A percentile compares a stretch with the other conserved stretches of the same genome.
phyloP scores from a whole-genome alignment of 1,284 basidiomycete species.

The Apiotrichum montevideense region DNA sequence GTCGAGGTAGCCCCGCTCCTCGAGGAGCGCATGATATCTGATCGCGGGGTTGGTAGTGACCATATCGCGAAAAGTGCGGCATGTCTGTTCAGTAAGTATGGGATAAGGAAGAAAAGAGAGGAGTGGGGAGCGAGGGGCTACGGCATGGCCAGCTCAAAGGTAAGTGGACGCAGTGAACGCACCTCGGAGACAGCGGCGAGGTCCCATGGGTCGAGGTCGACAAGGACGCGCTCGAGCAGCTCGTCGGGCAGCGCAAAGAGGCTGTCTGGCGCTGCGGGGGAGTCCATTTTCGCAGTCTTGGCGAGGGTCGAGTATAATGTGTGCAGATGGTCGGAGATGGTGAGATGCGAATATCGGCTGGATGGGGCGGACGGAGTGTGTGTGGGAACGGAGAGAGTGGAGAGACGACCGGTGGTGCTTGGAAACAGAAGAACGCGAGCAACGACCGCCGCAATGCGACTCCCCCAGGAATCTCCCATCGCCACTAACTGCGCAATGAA shows the following conservation, averaged over 20 bases:
- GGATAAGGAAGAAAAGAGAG: background rate
- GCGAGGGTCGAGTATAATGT: no score
- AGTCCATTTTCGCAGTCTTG: background rate
- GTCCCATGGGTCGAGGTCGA: constrained; percentile 17
- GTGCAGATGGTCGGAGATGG: no score
- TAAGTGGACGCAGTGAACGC: constrained; percentile 12
- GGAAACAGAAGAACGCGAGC: no score
- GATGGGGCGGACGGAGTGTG: no score
- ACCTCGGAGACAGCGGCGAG: constrained; percentile 22
- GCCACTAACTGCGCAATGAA: no score
- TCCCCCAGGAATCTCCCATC: no score
- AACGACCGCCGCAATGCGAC: no score
- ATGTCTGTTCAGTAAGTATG: constrained; percentile 11
- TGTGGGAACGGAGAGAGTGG: no score
- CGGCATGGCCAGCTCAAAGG: background rate
- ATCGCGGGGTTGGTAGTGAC: constrained; percentile 15
- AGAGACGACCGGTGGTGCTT: no score
- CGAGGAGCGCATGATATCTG: constrained; percentile 25
- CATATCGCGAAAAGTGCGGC: background rate
- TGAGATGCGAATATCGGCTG: no score
- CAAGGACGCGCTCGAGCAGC: constrained; percentile 26
- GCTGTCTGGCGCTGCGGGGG: background rate
- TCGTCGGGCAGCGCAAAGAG: constrained; percentile 26
- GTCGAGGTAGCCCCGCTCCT: constrained; percentile 27
- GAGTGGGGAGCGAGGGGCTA: no score